Evolutionary conservation across 495 filamentous ascomycete genomes (phyloP).

Genomic region (Thermothielavioides terrestris): DNA sequence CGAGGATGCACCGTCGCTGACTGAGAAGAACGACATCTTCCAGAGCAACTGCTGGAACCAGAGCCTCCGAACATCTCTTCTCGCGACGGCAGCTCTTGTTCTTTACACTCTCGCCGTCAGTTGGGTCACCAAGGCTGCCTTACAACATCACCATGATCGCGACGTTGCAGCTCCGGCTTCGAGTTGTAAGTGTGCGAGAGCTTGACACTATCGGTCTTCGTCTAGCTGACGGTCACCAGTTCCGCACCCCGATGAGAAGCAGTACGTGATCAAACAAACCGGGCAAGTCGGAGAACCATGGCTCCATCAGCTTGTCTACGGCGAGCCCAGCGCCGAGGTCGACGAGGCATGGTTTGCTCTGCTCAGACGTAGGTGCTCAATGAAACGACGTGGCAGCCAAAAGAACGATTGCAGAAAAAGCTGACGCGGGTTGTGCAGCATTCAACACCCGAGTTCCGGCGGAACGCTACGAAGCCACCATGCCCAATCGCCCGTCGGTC

Average conservation of each 20-base stretch:
- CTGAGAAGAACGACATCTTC: background rate
- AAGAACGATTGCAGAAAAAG: background rate
- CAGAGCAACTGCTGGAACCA: background rate
- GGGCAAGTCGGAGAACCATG: background rate
- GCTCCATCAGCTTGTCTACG: constrained; percentile 2
- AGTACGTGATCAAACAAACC: constrained; percentile 1
- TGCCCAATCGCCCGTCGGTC: background rate
- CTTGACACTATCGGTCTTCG: background rate
- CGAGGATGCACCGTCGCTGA: background rate
- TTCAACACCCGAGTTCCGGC: constrained; percentile 12
- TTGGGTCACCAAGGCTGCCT: constrained; percentile 1
- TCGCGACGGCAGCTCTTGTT: background rate
- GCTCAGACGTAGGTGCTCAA: constrained; percentile 1
- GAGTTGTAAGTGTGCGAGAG: background rate
- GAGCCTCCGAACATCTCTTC: background rate
- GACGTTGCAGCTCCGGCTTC: background rate
- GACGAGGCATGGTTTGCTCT: constrained; percentile 9
- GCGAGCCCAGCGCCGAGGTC: constrained; percentile 2
- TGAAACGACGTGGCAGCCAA: too few relatives aligned
- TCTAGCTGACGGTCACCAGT: background rate
- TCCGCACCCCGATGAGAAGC: constrained; percentile 7
- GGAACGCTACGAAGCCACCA: background rate
- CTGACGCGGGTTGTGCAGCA: background rate
- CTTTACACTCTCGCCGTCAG: background rate
- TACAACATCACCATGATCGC: background rate